These are phyloP conservation scores for Suaeda aralocaspica DNA, from an alignment of 148 eudicot species.

Conservation along the genomic window DNA sequence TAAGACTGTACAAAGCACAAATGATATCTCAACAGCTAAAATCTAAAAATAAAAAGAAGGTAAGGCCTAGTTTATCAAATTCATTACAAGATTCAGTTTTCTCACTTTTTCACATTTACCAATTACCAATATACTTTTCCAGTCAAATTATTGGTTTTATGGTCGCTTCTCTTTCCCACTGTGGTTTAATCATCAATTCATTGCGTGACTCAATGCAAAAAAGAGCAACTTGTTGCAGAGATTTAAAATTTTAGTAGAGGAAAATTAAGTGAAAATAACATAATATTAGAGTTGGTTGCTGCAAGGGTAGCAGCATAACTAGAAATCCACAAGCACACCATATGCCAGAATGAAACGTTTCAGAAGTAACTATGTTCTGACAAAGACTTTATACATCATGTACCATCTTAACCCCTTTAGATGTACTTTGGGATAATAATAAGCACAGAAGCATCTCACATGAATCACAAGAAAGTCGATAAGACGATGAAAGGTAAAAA, in stretches of 20 bases:
- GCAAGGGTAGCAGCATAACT: background rate
- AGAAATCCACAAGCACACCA: background rate
- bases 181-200: background rate
- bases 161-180: background rate
- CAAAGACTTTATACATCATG: background rate
- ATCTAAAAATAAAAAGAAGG: background rate
- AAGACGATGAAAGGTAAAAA: background rate
- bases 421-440: background rate
- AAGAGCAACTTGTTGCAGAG: background rate
- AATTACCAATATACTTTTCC: background rate
- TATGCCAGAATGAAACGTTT: background rate
- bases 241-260: background rate
- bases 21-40: conserved; percentile 13
- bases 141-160: background rate
- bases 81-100: background rate
- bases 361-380: background rate
- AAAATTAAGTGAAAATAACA: background rate
- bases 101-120: conserved; percentile 3
- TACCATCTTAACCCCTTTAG: background rate
- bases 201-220: background rate
- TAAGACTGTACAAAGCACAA: conserved; percentile 59
- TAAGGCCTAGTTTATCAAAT: background rate
- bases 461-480: background rate
- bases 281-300: background rate
- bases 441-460: background rate